Evolutionary conservation across 257 asterid species (phyloP).

Genomic region (Nicotiana tomentosiformis): DNA sequence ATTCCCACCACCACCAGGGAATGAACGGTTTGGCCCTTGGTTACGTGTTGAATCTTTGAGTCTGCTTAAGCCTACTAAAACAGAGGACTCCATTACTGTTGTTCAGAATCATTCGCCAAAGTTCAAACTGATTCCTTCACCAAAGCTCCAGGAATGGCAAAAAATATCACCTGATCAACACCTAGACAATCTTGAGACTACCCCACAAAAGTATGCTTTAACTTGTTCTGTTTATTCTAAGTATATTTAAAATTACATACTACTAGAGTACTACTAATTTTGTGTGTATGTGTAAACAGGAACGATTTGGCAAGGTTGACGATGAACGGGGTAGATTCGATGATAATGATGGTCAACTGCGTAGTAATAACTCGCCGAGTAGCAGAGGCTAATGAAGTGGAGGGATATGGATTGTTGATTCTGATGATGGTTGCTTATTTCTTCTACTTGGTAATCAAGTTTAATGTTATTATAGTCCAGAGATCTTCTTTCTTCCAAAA

Average conservation of each 20-base stretch:
- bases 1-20: constrained; percentile 23
- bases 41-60: constrained; percentile 4
- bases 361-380: neutral
- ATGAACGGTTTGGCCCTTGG: constrained; percentile 29
- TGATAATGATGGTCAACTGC: constrained; percentile 15
- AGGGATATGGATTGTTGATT: constrained; percentile 16
- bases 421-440: constrained; percentile 22
- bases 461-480: neutral
- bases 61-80: neutral
- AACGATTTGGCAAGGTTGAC: constrained; percentile 6
- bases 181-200: neutral
- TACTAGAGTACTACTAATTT: neutral
- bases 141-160: neutral
- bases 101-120: neutral
- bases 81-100: neutral
- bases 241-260: neutral
- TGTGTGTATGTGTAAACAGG: constrained; percentile 11
- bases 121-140: neutral
- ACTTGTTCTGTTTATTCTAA: neutral
- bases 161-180: neutral
- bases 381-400: neutral
- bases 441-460: constrained; percentile 13
- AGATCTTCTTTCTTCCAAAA: neutral
- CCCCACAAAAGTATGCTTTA: neutral
- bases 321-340: constrained; percentile 12